Conservation (phyloP, 148 eudicot genomes). For the Dysphania ambrosioides region DNA sequence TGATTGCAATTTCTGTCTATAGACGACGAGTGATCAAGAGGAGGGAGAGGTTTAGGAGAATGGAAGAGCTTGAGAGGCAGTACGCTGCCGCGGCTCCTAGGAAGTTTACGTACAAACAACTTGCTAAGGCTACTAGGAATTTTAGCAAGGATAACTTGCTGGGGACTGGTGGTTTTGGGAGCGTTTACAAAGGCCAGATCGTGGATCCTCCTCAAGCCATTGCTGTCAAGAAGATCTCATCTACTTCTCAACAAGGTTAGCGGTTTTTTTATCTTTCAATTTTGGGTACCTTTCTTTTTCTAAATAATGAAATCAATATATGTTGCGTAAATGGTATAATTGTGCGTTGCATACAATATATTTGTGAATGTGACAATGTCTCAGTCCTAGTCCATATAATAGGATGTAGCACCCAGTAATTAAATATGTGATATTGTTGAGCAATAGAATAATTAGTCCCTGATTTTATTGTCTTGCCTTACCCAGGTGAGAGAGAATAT, state of each 20-base stretch:
- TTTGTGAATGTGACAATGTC: no score
- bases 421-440: no score
- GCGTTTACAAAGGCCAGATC: constrained; percentile 59
- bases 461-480: not conserved
- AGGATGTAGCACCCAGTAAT: no score
- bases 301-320: no score
- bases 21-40: constrained; percentile 15
- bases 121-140: constrained; percentile 55
- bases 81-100: constrained; percentile 51
- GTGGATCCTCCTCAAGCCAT: constrained; percentile 33
- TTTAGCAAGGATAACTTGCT: constrained; percentile 58
- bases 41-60: constrained; percentile 28
- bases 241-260: constrained; percentile 57
- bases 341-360: no score
- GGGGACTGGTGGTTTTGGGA: constrained; percentile 73
- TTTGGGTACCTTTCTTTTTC: not conserved
- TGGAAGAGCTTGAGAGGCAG: constrained; percentile 43
- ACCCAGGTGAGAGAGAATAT: constrained; percentile 59
- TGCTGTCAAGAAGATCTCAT: constrained; percentile 69
- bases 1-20: constrained; percentile 27
- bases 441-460: no score
- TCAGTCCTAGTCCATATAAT: no score
- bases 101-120: constrained; percentile 47
- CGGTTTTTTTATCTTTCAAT: not conserved
- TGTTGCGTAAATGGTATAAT: no score